These are phyloP conservation scores for Chlamydomonas asymmetrica DNA, from an alignment of 139 green algal genomes.

Conservation along the genomic window DNA sequence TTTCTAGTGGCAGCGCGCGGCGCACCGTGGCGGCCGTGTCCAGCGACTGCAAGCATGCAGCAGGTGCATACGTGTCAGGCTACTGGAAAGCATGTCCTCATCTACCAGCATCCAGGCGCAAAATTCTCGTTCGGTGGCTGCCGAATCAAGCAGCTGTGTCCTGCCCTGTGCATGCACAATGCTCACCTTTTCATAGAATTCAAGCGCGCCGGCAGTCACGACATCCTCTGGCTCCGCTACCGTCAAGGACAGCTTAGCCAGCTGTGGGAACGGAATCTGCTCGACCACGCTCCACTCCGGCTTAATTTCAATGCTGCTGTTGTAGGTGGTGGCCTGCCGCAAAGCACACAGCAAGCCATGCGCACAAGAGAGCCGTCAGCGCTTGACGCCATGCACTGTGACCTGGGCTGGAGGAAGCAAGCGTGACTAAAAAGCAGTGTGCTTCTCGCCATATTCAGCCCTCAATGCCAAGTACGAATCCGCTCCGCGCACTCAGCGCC, in stretches of 20 bases:
- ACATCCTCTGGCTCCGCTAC: constrained; percentile 53
- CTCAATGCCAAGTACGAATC: no score
- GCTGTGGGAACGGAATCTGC: constrained; percentile 81
- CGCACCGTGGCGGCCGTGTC: constrained; percentile 87
- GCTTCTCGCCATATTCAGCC: not conserved
- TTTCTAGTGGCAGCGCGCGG: constrained; percentile 71
- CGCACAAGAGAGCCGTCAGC: not conserved
- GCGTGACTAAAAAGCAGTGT: not conserved
- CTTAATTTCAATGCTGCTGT: constrained; percentile 84
- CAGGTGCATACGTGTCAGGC: not conserved
- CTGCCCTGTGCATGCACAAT: no score
- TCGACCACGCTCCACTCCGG: constrained; percentile 95
- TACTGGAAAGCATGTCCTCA: constrained; percentile 7
- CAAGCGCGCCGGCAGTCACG: constrained; percentile 61
- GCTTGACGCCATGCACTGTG: not conserved
- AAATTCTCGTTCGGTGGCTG: not conserved
- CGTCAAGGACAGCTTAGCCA: constrained; percentile 82
- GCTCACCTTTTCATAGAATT: constrained; percentile 88
- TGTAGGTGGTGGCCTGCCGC: constrained; percentile 63
- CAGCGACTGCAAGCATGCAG: constrained; percentile 32
- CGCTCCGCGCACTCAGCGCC: no score
- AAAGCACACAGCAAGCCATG: not conserved
- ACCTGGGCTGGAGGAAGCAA: not conserved
- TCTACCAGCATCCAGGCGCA: not conserved
- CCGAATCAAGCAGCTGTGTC: not conserved